Evolutionary conservation across 805 yeast species (phyloP), one percentile per base, ranked within the genome.

Genomic region (Yamadazyma takamatsuzukensis): DNA sequence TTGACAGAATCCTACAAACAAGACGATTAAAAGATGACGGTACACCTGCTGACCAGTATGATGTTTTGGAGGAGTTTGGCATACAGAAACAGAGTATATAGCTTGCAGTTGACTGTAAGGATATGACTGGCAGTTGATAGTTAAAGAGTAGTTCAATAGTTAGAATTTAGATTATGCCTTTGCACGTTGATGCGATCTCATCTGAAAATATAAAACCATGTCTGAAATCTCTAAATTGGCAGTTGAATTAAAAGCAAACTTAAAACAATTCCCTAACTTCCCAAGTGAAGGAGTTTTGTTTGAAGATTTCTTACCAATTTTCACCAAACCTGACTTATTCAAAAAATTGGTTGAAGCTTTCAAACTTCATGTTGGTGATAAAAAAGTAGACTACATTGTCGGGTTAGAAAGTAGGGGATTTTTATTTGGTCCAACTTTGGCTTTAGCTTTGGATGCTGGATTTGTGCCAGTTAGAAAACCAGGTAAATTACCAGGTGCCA

Each of bases 361-460:
- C 67, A 76, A 81, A 60, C 53, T 76, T 34, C 94, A 87, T 54
- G 54, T 93, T 37, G 76, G 78, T 38, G 68, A 68, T 39, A 67
- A 69, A 41, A 75, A 80, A 45, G 78, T 94, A 42, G 97, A 93
- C 54, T 90, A 83, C 54, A 72, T 93, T 40, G 87, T 93, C 31
- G 99, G 97, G 29, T 74, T 93, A 45, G 99, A 93, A 62, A 84
- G 97, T 30, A 81, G 99, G 62, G 99, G 99, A 3, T 93, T 93
- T 59, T 70, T 93, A 37, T 90, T 93, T 52, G 99, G 97, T 10
- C 99, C 99, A 27, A 69, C 97, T 21, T 71, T 93, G 47, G 98
- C 98, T 6, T 72, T 93, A 44, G 90, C 85, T 35, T 61, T 93
- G 37, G 80, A 81, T 41, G 89, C 90, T 22, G 94, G 96, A 7